Base-by-base conservation (phyloP, 192 early-diverging fungal genomes). In the Pilaira anomala region DNA sequence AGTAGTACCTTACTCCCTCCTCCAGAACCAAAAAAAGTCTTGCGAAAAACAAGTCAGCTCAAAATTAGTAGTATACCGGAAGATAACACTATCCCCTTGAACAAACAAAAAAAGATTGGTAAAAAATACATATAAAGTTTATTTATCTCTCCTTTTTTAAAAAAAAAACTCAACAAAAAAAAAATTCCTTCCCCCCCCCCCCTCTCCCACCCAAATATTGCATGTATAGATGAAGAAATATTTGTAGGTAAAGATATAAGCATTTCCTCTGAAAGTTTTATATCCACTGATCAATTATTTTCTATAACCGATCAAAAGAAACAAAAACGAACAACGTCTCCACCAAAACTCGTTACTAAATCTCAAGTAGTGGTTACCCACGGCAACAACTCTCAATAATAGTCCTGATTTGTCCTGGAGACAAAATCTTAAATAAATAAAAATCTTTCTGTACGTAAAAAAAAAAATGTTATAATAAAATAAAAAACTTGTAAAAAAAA, bases 231-330 rank as follows among this genome's bases (percentile, higher is more conserved):
- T 36, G 33, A 36, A 46, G 44, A 46, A 18, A 14, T 46, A 14
- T 46, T 46, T 19, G 18, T 46, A 18, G 44, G 44, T 46, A 19
- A 46, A 16, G 44, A 46, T 46, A 46, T 46, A 14, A 46, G 16
- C 13, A 39, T 58, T 39, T 58, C 56, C 21, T 24, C 56, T 16
- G 56, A 58, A 25, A 58, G 56, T 8, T 58, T 58, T 42, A 58
- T 58, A 40, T 41, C 56, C 14, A 19, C 29, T 42, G 33, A 42
- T 14, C 56, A 58, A 16, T 41, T 58, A 24, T 58, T 58, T 42
- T 58, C 56, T 18, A 16, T 30, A 6, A 33, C 29, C 18, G n/a
- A 36, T n/a, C n/a, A n/a, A 36, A 36, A 36, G 33, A 36, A 36
- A 36, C 33, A 3, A 36, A 1, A 9, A 36, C 33, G 1, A 36